Percentiles rank a stretch among this genome's conserved stretches.
Evolutionary conservation across 2,329 filamentous ascomycete genomes (phyloP).

Genomic region (Tolypocladium album): DNA sequence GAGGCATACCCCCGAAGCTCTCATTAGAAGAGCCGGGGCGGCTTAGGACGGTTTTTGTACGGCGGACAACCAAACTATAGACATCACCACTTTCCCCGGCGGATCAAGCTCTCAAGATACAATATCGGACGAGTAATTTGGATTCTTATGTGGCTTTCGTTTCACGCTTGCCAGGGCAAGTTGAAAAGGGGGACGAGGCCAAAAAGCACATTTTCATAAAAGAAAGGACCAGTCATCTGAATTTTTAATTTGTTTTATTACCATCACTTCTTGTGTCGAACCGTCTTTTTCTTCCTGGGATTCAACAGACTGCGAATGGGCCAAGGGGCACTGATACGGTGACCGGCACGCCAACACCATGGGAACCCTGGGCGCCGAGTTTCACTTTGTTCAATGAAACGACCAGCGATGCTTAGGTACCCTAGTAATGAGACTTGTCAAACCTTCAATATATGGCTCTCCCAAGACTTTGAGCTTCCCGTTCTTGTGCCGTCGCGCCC

Average conservation of each 20-base stretch:
- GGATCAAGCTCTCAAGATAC: neutral
- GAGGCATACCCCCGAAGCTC: conserved; percentile 1
- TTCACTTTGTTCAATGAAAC: neutral
- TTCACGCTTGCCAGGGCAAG: neutral
- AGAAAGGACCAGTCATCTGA: conserved; percentile 9
- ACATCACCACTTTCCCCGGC: conserved; percentile 8
- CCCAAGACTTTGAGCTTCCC: neutral
- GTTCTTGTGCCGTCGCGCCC: neutral
- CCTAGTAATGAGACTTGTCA: neutral
- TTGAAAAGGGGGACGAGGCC: neutral
- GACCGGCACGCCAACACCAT: neutral
- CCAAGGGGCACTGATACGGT: neutral
- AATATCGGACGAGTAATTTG: neutral
- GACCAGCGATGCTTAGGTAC: neutral
- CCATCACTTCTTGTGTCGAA: neutral
- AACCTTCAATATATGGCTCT: neutral
- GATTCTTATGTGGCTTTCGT: neutral
- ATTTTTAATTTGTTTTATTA: conserved; percentile 7
- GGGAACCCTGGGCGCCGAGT: neutral
- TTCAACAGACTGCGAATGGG: neutral
- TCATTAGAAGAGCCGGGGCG: conserved; percentile 7
- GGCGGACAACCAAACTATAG: conserved; percentile 8
- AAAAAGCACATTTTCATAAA: neutral
- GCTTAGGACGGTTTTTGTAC: conserved; percentile 4
- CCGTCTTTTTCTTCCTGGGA: neutral